Conservation (phyloP, 805 yeast species). For the Myxozyma mucilagina region DNA sequence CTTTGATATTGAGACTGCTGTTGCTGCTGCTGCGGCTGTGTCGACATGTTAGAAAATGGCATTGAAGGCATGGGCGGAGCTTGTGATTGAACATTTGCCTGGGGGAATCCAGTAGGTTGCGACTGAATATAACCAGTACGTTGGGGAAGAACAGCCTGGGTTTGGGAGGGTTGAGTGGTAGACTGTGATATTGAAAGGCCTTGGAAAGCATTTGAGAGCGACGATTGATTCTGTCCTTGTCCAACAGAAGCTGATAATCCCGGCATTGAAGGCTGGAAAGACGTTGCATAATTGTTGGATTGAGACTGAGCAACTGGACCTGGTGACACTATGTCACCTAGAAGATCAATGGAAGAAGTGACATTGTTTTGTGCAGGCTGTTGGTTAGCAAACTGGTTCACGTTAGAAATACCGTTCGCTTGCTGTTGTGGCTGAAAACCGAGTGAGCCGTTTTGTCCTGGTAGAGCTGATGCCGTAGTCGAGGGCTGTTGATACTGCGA, state of each 20-base stretch:
- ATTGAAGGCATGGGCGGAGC: neutral
- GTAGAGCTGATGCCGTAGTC: neutral
- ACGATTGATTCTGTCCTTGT: conserved; percentile 9
- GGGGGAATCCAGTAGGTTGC: conserved; percentile 11
- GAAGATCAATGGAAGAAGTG: neutral
- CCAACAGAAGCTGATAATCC: neutral
- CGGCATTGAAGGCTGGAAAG: conserved; percentile 2
- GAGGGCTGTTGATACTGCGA: conserved; percentile 8
- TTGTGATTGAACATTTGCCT: neutral
- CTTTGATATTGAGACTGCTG: neutral
- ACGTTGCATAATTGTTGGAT: neutral
- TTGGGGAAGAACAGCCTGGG: conserved; percentile 10
- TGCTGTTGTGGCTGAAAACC: conserved; percentile 18
- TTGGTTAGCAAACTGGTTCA: neutral
- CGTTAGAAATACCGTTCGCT: conserved; percentile 20
- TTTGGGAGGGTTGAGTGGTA: neutral
- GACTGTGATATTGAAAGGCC: conserved; percentile 7
- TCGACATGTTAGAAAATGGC: neutral
- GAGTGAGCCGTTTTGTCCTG: neutral
- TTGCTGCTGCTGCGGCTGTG: neutral
- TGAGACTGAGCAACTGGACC: neutral
- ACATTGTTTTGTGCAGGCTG: neutral
- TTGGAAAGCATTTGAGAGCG: conserved; percentile 7
- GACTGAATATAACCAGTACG: conserved; percentile 6
- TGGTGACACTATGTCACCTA: conserved; percentile 3